A percentile compares a stretch with the other conserved stretches of the same genome.
Evolutionary conservation across 805 yeast species (phyloP).

Genomic region (Zygosaccharomyces lentus): DNA sequence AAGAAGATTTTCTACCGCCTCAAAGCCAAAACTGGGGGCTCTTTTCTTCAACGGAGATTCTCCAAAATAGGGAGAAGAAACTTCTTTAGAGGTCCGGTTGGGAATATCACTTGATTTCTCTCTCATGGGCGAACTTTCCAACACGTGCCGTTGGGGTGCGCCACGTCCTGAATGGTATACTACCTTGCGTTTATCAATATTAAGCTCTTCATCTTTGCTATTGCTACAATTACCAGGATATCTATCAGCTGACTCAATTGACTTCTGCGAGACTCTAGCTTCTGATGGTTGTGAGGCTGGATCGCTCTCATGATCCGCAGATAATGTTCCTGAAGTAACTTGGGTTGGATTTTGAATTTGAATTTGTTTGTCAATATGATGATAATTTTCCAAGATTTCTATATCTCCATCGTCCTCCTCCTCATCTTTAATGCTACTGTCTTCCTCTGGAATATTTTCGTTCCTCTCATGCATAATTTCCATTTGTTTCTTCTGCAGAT

Average conservation of each 20-base stretch:
- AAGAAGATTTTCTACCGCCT: background rate
- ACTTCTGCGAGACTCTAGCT: background rate
- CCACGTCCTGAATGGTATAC: background rate
- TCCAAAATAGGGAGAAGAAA: constrained; percentile 17
- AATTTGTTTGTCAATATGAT: background rate
- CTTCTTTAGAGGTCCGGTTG: background rate
- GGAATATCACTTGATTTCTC: background rate
- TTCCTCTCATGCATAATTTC: constrained; percentile 8
- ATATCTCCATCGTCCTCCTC: constrained; percentile 29
- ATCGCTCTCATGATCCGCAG: background rate
- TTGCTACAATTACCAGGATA: background rate
- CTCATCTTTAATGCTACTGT: constrained; percentile 6
- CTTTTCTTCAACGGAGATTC: constrained; percentile 10
- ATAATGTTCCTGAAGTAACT: background rate
- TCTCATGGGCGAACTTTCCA: constrained; percentile 21
- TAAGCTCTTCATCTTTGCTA: constrained; percentile 1
- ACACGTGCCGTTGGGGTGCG: constrained; percentile 4
- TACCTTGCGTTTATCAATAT: background rate
- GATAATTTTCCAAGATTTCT: constrained; percentile 30
- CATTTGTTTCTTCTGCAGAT: constrained; percentile 23
- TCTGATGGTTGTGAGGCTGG: background rate
- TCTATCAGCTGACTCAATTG: background rate
- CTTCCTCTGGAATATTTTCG: constrained; percentile 10
- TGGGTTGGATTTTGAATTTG: background rate
- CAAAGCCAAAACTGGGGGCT: constrained; percentile 4